Evolutionary conservation across 176 grass and related monocot genomes (phyloP), one percentile per base, ranked within the genome.

Genomic region (Triticum urartu): DNA sequence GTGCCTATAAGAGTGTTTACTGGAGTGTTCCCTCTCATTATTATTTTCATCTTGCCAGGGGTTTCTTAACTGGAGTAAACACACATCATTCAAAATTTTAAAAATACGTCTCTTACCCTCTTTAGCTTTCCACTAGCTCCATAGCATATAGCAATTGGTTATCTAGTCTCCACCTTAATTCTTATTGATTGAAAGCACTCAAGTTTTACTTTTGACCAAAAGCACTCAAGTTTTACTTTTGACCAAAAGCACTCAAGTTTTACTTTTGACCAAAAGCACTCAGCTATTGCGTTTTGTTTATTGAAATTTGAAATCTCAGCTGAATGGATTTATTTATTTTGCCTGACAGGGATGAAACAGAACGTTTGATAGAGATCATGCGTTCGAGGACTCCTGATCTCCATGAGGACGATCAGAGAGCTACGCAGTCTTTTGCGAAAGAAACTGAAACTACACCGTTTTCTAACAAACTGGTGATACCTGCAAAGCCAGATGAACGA

Each of bases 331-430:
- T 48, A 48, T 48, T 76, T 79, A 47, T 73, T 88, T 88, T 25
- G 8, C 42, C 66, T 65, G 86, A 68, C 83, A 95, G 93, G 81
- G 90, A 88, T 54, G 88, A 92, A 75, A 62, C 75, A 21, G 76
- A 88, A 54, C 65, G 3, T 67, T 56, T 95, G 30, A 90, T 88
- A 73, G 83, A 88, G 75, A 79, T 95, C 24, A 35, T 95, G 7
- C 63, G 42, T 24, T 92, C 70, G 7, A 92, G 90, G 85, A 95
- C 88, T 36, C 71, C 45, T 68, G 88, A 90, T 86, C 47, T 88
- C 69, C 74, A 8, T 73, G 24, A 64, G 14, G 70, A 92, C 70
- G 18, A 81, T 50, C 67, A 84, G 38, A 80, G 34, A 75, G 48
- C 50, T 85, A 21, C 81, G 80, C 43, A n/a, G 0, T 83, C 43